A percentile compares a stretch with the other conserved stretches of the same genome.
phyloP scores from a whole-genome alignment of 169 alveolate genomes.

The Babesia gibsoni region DNA sequence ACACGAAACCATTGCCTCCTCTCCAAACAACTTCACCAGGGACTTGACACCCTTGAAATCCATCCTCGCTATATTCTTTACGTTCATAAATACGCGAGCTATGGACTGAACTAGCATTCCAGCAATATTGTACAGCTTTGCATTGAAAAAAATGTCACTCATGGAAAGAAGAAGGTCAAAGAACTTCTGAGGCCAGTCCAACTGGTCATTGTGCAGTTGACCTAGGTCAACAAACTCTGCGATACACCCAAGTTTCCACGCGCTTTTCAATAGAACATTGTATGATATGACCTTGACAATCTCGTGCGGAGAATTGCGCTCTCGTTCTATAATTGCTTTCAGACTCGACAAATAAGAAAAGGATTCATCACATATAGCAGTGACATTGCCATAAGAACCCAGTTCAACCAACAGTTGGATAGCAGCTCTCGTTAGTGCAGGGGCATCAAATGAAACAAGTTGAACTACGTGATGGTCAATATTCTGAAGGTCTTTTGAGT shows the following conservation, averaged over 20 bases:
- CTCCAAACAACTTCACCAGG: conserved; percentile 5
- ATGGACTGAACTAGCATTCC: conserved; percentile 49
- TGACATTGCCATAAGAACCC: conserved; percentile 6
- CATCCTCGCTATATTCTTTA: conserved; percentile 4
- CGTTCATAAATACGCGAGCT: conserved; percentile 26
- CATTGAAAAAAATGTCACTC: conserved; percentile 5
- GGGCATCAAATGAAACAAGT: conserved; percentile 40
- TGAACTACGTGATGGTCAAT: conserved; percentile 1
- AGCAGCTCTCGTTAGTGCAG: conserved; percentile 44
- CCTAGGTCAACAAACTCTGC: conserved; percentile 38
- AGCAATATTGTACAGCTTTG: conserved; percentile 25
- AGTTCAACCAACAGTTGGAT: conserved; percentile 33
- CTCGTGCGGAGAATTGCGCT: neutral
- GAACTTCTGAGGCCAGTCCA: neutral
- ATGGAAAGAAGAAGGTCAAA: conserved; percentile 23
- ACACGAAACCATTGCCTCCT: neutral
- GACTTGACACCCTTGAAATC: conserved; percentile 14
- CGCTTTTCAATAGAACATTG: conserved; percentile 14
- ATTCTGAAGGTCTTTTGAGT: conserved; percentile 9
- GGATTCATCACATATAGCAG: conserved; percentile 12
- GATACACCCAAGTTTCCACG: conserved; percentile 55
- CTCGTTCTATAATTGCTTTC: neutral
- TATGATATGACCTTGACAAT: conserved; percentile 15
- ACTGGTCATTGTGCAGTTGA: neutral
- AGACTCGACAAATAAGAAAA: conserved; percentile 14